Evolutionary conservation across 805 yeast species (phyloP).

Genomic region (Ogataea glucozyma): DNA sequence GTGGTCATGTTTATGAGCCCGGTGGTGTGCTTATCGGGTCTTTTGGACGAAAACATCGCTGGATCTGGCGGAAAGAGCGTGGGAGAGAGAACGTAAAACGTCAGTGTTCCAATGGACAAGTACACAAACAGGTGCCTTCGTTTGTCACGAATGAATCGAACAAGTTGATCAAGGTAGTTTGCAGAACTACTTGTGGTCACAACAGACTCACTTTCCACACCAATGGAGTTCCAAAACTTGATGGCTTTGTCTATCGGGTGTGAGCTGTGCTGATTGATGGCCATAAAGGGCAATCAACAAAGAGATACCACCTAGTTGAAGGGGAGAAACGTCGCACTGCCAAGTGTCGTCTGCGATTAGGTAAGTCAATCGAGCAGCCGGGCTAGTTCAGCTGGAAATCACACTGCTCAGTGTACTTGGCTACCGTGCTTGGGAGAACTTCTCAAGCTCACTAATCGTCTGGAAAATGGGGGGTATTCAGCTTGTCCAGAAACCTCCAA

Average conservation of each 20-base stretch:
- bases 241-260: slow-evolving; percentile 9
- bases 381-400: too few relatives aligned
- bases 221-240: slow-evolving; percentile 5
- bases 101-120: slow-evolving; percentile 6
- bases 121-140: slow-evolving; percentile 3
- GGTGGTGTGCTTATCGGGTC: slow-evolving; percentile 75
- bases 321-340: too few relatives aligned
- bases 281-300: neutral
- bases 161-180: neutral
- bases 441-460: too few relatives aligned
- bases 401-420: too few relatives aligned
- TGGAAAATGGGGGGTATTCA: too few relatives aligned
- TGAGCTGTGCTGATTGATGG: neutral
- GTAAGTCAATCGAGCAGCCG: too few relatives aligned
- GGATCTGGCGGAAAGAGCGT: slow-evolving; percentile 16
- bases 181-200: neutral
- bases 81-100: slow-evolving; percentile 20
- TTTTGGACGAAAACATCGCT: slow-evolving; percentile 31
- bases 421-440: too few relatives aligned
- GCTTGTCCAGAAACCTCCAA: too few relatives aligned
- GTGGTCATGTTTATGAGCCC: slow-evolving; percentile 81
- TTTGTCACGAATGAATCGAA: neutral
- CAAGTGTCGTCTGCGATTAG: too few relatives aligned
- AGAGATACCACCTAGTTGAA: too few relatives aligned
- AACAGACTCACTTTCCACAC: too few relatives aligned